These are phyloP conservation scores for Pezicula rhizophila DNA, from an alignment of 2,329 filamentous ascomycete species.

Conservation along the genomic window DNA sequence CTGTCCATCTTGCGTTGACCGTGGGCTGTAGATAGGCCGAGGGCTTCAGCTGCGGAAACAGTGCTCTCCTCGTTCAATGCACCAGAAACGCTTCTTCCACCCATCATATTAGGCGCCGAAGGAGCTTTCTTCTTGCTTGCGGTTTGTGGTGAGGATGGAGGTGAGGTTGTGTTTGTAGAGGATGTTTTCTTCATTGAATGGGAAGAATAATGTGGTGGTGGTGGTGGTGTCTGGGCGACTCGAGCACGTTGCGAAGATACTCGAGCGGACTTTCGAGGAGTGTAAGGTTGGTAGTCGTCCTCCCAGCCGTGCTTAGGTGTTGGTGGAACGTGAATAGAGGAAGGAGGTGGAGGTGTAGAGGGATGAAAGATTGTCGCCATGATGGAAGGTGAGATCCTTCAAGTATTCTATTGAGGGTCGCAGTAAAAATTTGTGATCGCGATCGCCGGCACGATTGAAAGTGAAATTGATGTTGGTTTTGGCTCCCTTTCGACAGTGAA, in stretches of 20 bases:
- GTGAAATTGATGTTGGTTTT: neutral
- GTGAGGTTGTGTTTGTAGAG: slow-evolving; percentile 12
- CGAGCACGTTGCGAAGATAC: slow-evolving; percentile 49
- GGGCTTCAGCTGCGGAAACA: slow-evolving; percentile 32
- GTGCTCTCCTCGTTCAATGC: slow-evolving; percentile 38
- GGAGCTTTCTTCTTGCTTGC: slow-evolving; percentile 19
- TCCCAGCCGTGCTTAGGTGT: slow-evolving; percentile 62
- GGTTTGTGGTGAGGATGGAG: slow-evolving; percentile 22
- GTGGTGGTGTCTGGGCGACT: slow-evolving; percentile 48
- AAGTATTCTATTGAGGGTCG: neutral
- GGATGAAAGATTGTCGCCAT: slow-evolving; percentile 28
- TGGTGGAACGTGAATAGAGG: slow-evolving; percentile 57
- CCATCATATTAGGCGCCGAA: slow-evolving; percentile 32
- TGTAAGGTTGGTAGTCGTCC: slow-evolving; percentile 68
- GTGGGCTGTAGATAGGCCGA: slow-evolving; percentile 18
- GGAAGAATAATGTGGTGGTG: slow-evolving; percentile 31
- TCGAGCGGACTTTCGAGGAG: slow-evolving; percentile 63
- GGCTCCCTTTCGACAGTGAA: neutral
- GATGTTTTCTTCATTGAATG: slow-evolving; percentile 17
- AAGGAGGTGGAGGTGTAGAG: slow-evolving; percentile 53
- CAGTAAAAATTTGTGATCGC: neutral
- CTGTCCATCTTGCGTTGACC: slow-evolving; percentile 17
- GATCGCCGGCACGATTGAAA: neutral
- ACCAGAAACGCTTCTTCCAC: slow-evolving; percentile 41
- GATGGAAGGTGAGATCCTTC: slow-evolving; percentile 6